Percentiles rank a stretch among this genome's conserved stretches.
Conservation (phyloP, 192 early-diverging fungal genomes). For the Podochytrium sp. region DNA sequence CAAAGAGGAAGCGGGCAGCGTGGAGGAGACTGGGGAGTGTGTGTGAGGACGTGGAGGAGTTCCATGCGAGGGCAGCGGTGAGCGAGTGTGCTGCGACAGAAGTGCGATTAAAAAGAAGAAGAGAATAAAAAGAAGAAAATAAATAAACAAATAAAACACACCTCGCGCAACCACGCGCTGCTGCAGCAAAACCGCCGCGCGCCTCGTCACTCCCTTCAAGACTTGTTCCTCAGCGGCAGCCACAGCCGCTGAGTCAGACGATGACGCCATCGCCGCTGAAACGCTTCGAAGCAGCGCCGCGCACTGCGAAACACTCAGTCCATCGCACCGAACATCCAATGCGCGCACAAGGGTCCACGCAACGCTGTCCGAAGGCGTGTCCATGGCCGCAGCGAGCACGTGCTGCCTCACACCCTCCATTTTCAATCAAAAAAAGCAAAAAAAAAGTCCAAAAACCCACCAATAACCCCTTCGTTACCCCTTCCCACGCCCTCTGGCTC, state of each 20-base stretch:
- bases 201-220: too few relatives aligned
- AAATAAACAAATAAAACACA: too few relatives aligned
- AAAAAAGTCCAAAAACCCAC: too few relatives aligned
- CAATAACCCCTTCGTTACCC: too few relatives aligned
- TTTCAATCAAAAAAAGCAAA: too few relatives aligned
- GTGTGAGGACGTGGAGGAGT: not conserved
- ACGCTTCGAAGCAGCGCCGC: not conserved
- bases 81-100: not conserved
- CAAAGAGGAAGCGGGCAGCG: too few relatives aligned
- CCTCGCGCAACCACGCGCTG: too few relatives aligned
- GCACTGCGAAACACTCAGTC: not conserved
- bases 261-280: not conserved
- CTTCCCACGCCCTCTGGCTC: too few relatives aligned
- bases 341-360: not conserved
- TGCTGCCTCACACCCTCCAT: not conserved
- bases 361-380: not conserved
- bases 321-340: not conserved
- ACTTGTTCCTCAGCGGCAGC: not conserved
- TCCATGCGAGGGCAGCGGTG: not conserved
- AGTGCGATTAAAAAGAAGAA: not conserved
- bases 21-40: too few relatives aligned
- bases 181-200: too few relatives aligned
- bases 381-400: not conserved
- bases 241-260: not conserved
- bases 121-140: too few relatives aligned